These are phyloP conservation scores for Hordeum vulgare DNA, from an alignment of 176 grass and related monocot genomes.

Conservation along the genomic window DNA sequence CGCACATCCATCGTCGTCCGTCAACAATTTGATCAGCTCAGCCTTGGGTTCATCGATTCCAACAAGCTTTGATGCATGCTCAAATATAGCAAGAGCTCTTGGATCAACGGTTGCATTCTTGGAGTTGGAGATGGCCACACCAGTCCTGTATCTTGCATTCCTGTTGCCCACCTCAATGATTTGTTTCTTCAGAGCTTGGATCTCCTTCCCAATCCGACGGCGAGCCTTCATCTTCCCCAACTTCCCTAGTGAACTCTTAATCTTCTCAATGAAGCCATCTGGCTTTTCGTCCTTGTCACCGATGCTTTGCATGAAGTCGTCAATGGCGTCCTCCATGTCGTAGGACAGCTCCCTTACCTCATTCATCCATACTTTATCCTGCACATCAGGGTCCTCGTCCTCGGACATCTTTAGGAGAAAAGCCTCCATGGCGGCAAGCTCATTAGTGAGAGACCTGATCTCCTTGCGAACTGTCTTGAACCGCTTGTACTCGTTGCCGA, in stretches of 20 bases:
- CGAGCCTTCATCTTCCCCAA: not conserved
- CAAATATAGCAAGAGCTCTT: not conserved
- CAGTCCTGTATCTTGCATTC: not conserved
- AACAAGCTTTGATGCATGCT: not conserved
- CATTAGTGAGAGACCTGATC: not conserved
- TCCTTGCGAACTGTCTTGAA: not conserved
- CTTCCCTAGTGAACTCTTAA: not conserved
- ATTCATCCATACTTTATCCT: not conserved
- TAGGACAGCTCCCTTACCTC: not conserved
- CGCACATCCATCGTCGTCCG: not conserved
- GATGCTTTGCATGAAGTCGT: not conserved
- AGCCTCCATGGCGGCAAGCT: not conserved
- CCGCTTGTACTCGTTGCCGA: not conserved
- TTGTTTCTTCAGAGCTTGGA: not conserved
- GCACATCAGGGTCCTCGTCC: not conserved
- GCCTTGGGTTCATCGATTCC: not conserved
- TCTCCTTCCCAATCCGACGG: not conserved
- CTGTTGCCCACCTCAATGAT: not conserved
- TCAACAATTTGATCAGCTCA: not conserved
- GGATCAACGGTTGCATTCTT: not conserved
- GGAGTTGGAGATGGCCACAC: not conserved
- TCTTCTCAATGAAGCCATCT: not conserved
- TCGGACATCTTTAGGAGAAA: not conserved
- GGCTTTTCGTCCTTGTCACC: not conserved
- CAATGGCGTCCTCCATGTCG: not conserved